Conservation (phyloP, 1,284 basidiomycete genomes). For the Meira nashicola region DNA sequence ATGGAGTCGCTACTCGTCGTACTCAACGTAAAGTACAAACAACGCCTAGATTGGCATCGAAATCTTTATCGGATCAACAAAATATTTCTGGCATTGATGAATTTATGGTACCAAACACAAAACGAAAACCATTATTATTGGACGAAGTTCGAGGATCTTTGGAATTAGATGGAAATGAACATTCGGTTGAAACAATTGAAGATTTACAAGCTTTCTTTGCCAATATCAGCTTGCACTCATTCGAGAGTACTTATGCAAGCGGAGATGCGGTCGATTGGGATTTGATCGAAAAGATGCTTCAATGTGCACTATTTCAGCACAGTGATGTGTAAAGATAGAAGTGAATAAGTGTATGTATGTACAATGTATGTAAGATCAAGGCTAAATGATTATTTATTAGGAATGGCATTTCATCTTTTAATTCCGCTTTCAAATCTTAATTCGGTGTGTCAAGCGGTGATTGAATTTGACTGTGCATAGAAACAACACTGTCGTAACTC, state of each 20-base stretch:
- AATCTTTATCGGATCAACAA: background rate
- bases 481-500: no score
- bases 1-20: background rate
- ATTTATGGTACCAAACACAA: background rate
- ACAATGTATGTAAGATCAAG: background rate
- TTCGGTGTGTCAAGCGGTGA: no score
- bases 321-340: background rate
- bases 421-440: no score
- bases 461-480: no score
- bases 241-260: background rate
- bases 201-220: conserved; percentile 2
- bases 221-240: background rate
- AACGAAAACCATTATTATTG: conserved; percentile 1
- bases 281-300: background rate
- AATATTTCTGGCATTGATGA: background rate
- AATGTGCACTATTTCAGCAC: background rate
- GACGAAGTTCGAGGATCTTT: background rate
- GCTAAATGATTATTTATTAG: no score
- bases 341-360: no score
- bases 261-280: conserved; percentile 3
- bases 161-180: no score
- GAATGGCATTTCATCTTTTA: no score
- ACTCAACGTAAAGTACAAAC: background rate
- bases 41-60: background rate
- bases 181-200: background rate